Evolutionary conservation across 2,329 filamentous ascomycete genomes (phyloP).

Genomic region (Pseudogymnoascus sp.): DNA sequence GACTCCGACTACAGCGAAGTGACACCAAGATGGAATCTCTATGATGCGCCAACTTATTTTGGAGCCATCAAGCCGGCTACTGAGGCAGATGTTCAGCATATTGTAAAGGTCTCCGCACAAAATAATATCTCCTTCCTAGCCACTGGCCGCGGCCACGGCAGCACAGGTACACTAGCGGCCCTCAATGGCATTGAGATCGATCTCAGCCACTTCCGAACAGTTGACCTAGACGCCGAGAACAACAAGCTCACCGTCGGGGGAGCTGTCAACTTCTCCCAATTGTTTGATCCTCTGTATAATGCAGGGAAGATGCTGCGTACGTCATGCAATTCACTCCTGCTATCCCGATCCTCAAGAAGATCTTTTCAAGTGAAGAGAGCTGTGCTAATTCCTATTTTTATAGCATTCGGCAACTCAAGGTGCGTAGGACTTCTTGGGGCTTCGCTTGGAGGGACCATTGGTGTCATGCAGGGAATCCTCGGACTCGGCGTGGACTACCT

Average conservation of each 20-base stretch:
- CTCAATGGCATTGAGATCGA: constrained; percentile 29
- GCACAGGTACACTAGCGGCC: constrained; percentile 21
- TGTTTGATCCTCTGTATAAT: not conserved
- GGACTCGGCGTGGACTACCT: constrained; percentile 10
- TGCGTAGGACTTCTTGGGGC: constrained; percentile 11
- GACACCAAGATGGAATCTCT: constrained; percentile 8
- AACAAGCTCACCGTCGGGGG: constrained; percentile 17
- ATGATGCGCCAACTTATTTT: constrained; percentile 9
- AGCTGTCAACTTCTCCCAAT: not conserved
- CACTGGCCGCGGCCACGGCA: constrained; percentile 31
- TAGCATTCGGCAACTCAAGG: not conserved
- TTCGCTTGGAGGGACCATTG: constrained; percentile 13
- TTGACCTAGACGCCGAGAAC: constrained; percentile 19
- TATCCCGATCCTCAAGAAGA: too few species aligned
- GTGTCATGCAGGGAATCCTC: constrained; percentile 4
- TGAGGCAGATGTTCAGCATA: not conserved
- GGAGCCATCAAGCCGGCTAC: not conserved
- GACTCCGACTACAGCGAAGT: not conserved
- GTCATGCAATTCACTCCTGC: not conserved
- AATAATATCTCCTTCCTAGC: constrained; percentile 30
- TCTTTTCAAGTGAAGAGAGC: too few species aligned
- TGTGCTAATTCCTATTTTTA: not conserved
- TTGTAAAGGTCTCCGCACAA: constrained; percentile 11
- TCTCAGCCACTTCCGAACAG: constrained; percentile 25
- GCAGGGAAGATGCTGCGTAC: constrained; percentile 2